Percentiles rank a stretch among this genome's conserved stretches.
Conservation (phyloP, 2,329 filamentous ascomycete genomes). For the Trichoderma semiorbis region DNA sequence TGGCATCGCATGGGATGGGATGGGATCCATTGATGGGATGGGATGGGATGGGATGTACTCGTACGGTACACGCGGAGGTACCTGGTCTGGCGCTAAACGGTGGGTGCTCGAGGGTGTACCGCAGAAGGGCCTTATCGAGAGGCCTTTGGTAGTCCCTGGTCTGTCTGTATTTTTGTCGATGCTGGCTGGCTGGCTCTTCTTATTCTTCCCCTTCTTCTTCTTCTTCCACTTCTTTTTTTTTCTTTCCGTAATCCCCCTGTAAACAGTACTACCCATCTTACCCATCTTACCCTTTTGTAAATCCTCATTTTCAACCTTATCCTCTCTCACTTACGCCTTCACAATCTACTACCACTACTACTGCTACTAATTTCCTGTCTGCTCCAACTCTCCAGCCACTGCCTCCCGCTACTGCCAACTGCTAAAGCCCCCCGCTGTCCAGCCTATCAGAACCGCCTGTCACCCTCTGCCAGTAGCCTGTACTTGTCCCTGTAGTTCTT, state of each 20-base stretch:
- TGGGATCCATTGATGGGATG: neutral
- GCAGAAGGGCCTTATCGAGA: neutral
- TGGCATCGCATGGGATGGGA: neutral
- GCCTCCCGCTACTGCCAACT: neutral
- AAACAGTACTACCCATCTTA: neutral
- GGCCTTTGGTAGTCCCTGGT: neutral
- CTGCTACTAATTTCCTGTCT: neutral
- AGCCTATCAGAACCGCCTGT: constrained; percentile 16
- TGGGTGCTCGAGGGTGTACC: neutral
- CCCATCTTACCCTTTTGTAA: neutral
- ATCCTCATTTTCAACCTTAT: neutral
- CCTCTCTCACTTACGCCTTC: too few relatives aligned
- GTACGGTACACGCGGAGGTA: neutral
- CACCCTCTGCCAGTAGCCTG: neutral
- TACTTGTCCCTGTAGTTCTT: constrained; percentile 1
- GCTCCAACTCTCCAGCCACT: neutral
- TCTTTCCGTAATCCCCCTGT: neutral
- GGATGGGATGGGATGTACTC: neutral
- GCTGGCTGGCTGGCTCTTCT: neutral
- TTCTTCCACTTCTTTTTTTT: neutral
- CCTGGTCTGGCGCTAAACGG: neutral
- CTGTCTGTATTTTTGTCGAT: neutral
- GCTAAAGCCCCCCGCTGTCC: neutral
- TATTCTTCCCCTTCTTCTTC: neutral
- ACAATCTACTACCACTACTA: neutral